Conservation (phyloP, 805 yeast species). For the Lachancea mirantina region DNA sequence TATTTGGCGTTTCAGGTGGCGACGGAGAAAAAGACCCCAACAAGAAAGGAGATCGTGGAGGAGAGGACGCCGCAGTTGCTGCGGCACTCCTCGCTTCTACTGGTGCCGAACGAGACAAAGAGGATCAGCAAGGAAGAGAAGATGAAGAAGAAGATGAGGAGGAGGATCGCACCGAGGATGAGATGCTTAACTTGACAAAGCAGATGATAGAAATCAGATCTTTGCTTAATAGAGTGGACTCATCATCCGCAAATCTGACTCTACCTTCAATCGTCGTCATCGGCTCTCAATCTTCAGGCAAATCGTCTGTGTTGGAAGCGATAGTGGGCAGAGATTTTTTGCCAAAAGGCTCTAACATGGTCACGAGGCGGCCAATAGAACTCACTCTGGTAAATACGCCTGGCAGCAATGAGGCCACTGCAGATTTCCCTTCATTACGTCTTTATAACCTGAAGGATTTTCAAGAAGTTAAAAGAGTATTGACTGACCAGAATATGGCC, state of each 20-base stretch:
- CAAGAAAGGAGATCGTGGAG: conserved; percentile 34
- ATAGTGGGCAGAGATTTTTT: conserved; percentile 97
- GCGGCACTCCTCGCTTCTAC: conserved; percentile 28
- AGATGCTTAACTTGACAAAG: conserved; percentile 81
- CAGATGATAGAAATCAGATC: conserved; percentile 95
- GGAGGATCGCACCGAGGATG: conserved; percentile 58
- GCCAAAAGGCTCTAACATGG: conserved; percentile 98
- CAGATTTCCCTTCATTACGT: conserved; percentile 89
- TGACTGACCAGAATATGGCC: conserved; percentile 84
- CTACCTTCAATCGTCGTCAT: conserved; percentile 93
- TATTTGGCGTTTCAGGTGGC: conserved; percentile 27
- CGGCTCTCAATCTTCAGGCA: conserved; percentile 97
- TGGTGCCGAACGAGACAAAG: conserved; percentile 28
- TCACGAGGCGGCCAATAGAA: conserved; percentile 95
- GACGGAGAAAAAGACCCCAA: conserved; percentile 18
- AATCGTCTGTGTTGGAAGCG: conserved; percentile 90
- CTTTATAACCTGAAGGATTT: conserved; percentile 81
- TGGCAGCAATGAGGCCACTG: conserved; percentile 69
- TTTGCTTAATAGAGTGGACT: conserved; percentile 67
- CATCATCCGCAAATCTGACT: conserved; percentile 62
- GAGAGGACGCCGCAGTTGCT: conserved; percentile 44
- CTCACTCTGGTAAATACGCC: conserved; percentile 85
- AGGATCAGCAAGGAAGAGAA: conserved; percentile 33
- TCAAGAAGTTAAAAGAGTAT: conserved; percentile 76
- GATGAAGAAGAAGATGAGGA: conserved; percentile 49